Percentiles rank a stretch among this genome's conserved stretches.
phyloP scores from a whole-genome alignment of 306 rosid species.

The Spatholobus suberectus region DNA sequence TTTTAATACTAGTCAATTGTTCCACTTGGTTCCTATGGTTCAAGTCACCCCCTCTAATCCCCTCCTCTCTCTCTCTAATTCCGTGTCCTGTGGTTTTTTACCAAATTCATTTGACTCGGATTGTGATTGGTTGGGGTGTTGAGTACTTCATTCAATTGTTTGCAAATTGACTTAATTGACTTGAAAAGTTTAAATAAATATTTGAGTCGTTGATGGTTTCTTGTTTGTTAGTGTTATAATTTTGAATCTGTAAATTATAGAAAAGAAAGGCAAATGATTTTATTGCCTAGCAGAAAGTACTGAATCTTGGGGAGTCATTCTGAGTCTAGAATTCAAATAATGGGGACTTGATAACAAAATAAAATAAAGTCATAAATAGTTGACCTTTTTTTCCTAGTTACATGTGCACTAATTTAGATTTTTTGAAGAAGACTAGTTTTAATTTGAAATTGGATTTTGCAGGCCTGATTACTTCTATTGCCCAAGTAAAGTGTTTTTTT shows the following conservation, averaged over 20 bases:
- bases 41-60: not conserved
- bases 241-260: not conserved
- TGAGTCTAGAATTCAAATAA: slow-evolving; percentile 10
- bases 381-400: not conserved
- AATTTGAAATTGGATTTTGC: slow-evolving; percentile 35
- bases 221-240: slow-evolving; percentile 11
- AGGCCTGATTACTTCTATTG: slow-evolving; percentile 26
- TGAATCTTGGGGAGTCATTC: not conserved
- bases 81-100: not conserved
- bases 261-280: not conserved
- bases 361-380: not conserved
- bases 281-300: not conserved
- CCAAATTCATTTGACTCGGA: not conserved
- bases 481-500: not conserved
- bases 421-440: not conserved
- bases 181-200: slow-evolving; percentile 12
- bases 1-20: not conserved
- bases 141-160: not conserved
- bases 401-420: not conserved
- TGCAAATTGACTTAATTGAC: not conserved
- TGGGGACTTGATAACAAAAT: not conserved
- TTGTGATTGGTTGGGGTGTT: not conserved
- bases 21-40: not conserved
- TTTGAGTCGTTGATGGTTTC: not conserved
- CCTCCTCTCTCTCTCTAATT: not conserved